phyloP scores from a whole-genome alignment of 2,329 filamentous ascomycete species.

The Penicillium sp. region DNA sequence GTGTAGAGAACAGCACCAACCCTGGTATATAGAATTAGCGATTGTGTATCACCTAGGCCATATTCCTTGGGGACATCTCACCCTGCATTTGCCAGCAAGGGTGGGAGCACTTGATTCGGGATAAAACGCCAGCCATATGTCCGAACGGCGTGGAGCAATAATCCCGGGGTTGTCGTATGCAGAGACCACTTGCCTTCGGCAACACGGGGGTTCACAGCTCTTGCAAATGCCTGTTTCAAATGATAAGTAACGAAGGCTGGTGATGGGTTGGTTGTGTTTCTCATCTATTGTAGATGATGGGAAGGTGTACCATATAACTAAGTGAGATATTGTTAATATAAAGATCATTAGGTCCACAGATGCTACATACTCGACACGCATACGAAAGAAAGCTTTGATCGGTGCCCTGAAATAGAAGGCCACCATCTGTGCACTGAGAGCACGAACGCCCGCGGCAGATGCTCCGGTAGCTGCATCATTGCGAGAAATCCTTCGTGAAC shows the following conservation, averaged over 20 bases:
- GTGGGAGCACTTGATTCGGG: constrained; percentile 63
- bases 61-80: constrained; percentile 27
- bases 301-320: constrained; percentile 51
- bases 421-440: constrained; percentile 76
- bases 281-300: not conserved
- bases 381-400: constrained; percentile 88
- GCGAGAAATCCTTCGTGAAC: constrained; percentile 46
- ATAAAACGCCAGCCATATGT: constrained; percentile 64
- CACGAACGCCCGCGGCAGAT: constrained; percentile 81
- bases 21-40: constrained; percentile 27
- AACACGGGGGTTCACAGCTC: constrained; percentile 59
- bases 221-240: constrained; percentile 55
- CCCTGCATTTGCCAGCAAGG: constrained; percentile 61
- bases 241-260: constrained; percentile 1
- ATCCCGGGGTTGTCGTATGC: constrained; percentile 59
- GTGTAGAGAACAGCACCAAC: constrained; percentile 64
- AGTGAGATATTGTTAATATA: constrained; percentile 18
- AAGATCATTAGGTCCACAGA: not conserved
- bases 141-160: constrained; percentile 60
- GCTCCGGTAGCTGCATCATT: constrained; percentile 67
- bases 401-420: constrained; percentile 91
- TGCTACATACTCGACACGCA: constrained; percentile 73
- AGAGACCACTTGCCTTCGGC: constrained; percentile 54
- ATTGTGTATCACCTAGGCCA: not conserved
- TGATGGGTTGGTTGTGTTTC: constrained; percentile 11